Base-by-base conservation (phyloP, 2,329 filamentous ascomycete genomes). In the Colletotrichum paranaense region DNA sequence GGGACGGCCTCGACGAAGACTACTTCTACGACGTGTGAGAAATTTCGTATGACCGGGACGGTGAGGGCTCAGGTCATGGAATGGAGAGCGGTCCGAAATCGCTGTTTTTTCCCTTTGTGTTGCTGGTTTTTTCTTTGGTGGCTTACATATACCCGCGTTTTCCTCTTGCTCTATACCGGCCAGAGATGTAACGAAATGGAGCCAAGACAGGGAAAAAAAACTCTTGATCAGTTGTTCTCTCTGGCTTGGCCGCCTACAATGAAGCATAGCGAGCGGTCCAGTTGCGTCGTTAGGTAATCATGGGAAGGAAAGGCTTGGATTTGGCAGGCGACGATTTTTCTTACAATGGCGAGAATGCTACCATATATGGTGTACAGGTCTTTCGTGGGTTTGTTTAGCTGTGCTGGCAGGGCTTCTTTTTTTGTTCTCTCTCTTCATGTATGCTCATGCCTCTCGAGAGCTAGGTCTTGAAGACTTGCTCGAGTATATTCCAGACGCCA, bases 1-100 rank as follows among this genome's bases (percentile, higher is more conserved):
- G 97, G 66, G 93, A 97, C 77, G 95, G 94, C 0, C 82, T 98
- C 76, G 94, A 98, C 81, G 95, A 97, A 76, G 93, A 98, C 81
- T 99, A 97, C 82, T 98, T 93, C 84, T 98, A 97, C 84, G 94
- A 96, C 81, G 88, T 94, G 56, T 93, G 77, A 84, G 77, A 84
- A 35, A 9, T 4, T 19, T 16, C 12, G 35, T 30, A 38, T 22
- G 11, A 16, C 16, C 16, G 58, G 58, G 32, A 9, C 11, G 32
- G 9, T 3, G 32, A n/a, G 22, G 64, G 38, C 14, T 19, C 28
- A 14, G 59, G n/a, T n/a, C 52, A 49, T 38, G 46, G 3, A 32
- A 32, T 32, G 32, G 32, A 5, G 11, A 49, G 19, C 30, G 12
- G 12, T 57, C 57, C 38, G 19, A 14, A 24, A 16, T 38, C 16